Conservation (phyloP, 345 rosid species). For the Eucalyptus pumila region DNA sequence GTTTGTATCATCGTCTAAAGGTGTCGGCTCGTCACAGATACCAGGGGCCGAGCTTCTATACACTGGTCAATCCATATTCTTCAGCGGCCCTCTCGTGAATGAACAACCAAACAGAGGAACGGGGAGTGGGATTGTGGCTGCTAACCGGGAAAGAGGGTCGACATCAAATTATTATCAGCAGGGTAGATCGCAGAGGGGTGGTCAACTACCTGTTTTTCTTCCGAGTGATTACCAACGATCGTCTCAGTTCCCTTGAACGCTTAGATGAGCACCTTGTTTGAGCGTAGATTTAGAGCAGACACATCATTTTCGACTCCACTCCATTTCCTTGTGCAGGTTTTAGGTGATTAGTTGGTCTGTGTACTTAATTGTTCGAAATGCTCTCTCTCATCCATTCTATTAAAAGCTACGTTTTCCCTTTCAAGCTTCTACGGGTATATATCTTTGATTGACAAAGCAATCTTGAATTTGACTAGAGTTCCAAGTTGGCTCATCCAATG, state of each 20-base stretch:
- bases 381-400: neutral
- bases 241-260: conserved; percentile 26
- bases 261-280: neutral
- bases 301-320: neutral
- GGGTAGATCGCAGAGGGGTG: conserved; percentile 60
- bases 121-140: conserved; percentile 10
- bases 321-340: neutral
- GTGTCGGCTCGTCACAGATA: conserved; percentile 12
- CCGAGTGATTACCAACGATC: conserved; percentile 60
- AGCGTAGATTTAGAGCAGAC: neutral
- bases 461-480: neutral
- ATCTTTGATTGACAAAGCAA: neutral
- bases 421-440: neutral
- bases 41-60: conserved; percentile 43
- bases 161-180: conserved; percentile 34
- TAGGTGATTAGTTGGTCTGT: neutral
- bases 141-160: conserved; percentile 28
- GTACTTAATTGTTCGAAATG: neutral
- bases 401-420: neutral
- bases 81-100: conserved; percentile 50
- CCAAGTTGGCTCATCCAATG: neutral
- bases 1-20: conserved; percentile 46
- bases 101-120: conserved; percentile 24
- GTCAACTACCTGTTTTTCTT: conserved; percentile 77
- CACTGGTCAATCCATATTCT: conserved; percentile 51